Conservation (phyloP, 768 basidiomycete genomes). For the Auricularia sp. region DNA sequence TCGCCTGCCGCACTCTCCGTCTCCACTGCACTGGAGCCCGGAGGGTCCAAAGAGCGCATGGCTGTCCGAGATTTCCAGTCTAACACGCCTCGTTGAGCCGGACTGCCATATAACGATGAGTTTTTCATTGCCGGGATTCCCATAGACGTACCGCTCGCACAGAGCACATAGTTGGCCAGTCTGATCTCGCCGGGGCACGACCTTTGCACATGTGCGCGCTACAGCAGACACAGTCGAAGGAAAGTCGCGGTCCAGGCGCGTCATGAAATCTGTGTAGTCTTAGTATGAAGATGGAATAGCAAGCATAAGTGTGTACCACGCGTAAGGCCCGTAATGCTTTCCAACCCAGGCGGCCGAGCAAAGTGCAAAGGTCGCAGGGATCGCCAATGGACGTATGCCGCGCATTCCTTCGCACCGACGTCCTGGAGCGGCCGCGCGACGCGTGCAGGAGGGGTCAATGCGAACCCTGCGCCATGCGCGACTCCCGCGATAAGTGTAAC, state of each 20-base stretch:
- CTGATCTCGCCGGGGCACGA: constrained; percentile 49
- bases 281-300: not conserved
- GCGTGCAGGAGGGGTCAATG: constrained; percentile 35
- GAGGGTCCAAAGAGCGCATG: constrained; percentile 42
- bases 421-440: constrained; percentile 64
- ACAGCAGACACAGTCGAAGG: constrained; percentile 83
- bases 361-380: constrained; percentile 43
- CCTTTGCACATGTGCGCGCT: constrained; percentile 67
- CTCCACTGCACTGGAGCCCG: constrained; percentile 12
- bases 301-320: constrained; percentile 38
- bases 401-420: constrained; percentile 69
- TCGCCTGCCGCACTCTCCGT: constrained; percentile 19
- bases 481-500: constrained; percentile 65
- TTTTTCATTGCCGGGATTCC: not conserved
- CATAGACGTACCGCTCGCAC: constrained; percentile 53
- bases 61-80: constrained; percentile 70
- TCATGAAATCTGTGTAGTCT: constrained; percentile 53
- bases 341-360: constrained; percentile 31
- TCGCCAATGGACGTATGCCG: constrained; percentile 70
- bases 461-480: constrained; percentile 67
- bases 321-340: constrained; percentile 57
- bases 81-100: constrained; percentile 52
- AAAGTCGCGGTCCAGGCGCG: constrained; percentile 71
- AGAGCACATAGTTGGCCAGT: constrained; percentile 42
- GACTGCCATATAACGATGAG: constrained; percentile 29